Evolutionary conservation across 495 filamentous ascomycete species (phyloP).

Genomic region (Penicillium atrosanguineum): DNA sequence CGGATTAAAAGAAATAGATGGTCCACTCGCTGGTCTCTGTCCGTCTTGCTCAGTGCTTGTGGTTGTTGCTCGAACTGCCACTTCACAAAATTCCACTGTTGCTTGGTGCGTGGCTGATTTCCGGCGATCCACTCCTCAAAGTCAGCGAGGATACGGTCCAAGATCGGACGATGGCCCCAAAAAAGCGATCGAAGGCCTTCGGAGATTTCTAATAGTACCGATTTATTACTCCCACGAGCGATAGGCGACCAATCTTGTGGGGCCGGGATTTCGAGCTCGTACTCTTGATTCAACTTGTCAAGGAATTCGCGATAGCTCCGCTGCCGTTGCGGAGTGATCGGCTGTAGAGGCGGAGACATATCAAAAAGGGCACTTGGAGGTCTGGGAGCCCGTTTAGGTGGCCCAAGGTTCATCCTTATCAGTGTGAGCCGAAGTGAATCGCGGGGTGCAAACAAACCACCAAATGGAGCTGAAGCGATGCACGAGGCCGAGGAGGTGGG

Average conservation of each 20-base stretch:
- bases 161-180: conserved; percentile 12
- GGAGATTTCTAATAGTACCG: conserved; percentile 13
- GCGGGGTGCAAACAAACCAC: conserved; percentile 3
- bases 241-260: conserved; percentile 21
- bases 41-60: background rate
- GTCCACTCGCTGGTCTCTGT: conserved; percentile 19
- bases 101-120: background rate
- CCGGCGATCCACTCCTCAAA: conserved; percentile 28
- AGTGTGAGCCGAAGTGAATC: background rate
- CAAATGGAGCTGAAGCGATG: background rate
- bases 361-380: background rate
- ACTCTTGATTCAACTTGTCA: conserved; percentile 25
- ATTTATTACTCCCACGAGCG: background rate
- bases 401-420: background rate
- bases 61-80: background rate
- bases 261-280: conserved; percentile 23
- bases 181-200: conserved; percentile 17
- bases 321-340: conserved; percentile 19
- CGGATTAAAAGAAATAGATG: conserved; percentile 28
- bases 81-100: background rate
- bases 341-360: conserved; percentile 1
- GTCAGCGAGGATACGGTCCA: conserved; percentile 16
- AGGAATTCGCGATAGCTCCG: conserved; percentile 16
- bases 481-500: background rate
- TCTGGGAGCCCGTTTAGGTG: background rate